Evolutionary conservation across 805 yeast species (phyloP), one percentile per base, ranked within the genome.

Genomic region (Nematodospora valgi): DNA sequence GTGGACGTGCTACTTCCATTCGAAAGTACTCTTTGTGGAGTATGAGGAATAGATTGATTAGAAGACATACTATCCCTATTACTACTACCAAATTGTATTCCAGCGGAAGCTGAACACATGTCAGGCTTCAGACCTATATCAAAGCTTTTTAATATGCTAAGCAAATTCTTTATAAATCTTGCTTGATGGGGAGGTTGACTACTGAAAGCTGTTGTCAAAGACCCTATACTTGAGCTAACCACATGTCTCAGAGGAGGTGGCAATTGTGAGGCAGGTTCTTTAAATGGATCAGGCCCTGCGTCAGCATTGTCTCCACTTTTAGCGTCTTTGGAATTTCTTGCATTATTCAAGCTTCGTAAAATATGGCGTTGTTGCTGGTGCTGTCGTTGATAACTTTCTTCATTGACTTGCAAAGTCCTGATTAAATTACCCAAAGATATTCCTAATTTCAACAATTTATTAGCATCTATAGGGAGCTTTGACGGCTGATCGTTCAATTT

Each of bases 381-480:
- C 32, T 48, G 58, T 21, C 43, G 39, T 28, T 49, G 52, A 27
- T 48, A 45, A 23, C 43, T 37, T 18, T 60, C 64, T 39, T 63
- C 60, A 39, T 67, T 71, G 17, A 48, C 36, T 36, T 59, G 59
- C 27, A 59, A 48, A 8, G 68, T 48, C 38, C 62, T 63, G 27
- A 65, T 39, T 22, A 66, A 48, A 43, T 64, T 66, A 1, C 73
- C 73, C 20, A 68, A 51, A 23, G 70, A 64, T 18, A 68, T 64
- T 13, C 68, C 67, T 21, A 68, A 45, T 45, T 67, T 67, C 29
- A 67, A 44, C 20, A 68, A 51, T 40, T 63, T 64, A 41, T 45
- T 59, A 23, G 60, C 48, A 32, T 67, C 59, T 5, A 66, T 52
- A 17, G 68, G 70, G 39, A 57, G 55, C 33, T 44, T 47, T 11